phyloP scores from a whole-genome alignment of 2,329 filamentous ascomycete species.

The Albifimbria verrucaria region DNA sequence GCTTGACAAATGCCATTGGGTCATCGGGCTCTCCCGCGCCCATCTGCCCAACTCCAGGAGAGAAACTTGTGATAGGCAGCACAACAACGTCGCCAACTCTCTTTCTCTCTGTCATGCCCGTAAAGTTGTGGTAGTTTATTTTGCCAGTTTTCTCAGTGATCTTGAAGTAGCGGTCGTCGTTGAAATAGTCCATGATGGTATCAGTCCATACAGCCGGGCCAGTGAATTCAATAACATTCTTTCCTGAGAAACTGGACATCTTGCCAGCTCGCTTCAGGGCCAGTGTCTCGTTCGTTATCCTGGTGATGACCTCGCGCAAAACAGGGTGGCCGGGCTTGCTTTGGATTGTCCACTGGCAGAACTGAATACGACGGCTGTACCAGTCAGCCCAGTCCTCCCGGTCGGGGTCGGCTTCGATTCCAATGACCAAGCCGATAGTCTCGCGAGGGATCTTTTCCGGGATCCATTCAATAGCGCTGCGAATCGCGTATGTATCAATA shows the following conservation, averaged over 20 bases:
- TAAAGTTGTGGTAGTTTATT: constrained; percentile 86
- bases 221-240: constrained; percentile 87
- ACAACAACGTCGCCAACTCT: constrained; percentile 92
- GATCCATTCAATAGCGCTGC: constrained; percentile 83
- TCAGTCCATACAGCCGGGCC: constrained; percentile 96
- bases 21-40: constrained; percentile 83
- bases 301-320: constrained; percentile 79
- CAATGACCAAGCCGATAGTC: constrained; percentile 81
- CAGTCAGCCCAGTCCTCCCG: constrained; percentile 88
- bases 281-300: constrained; percentile 80
- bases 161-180: constrained; percentile 85
- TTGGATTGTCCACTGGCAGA: constrained; percentile 99
- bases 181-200: constrained; percentile 87
- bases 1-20: constrained; percentile 96
- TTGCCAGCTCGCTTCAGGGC: constrained; percentile 65
- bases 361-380: constrained; percentile 95
- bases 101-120: constrained; percentile 76
- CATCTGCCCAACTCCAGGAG: constrained; percentile 92
- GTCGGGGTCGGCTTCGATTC: constrained; percentile 95
- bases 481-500: constrained; percentile 86
- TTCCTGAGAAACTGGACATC: constrained; percentile 58
- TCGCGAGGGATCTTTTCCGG: constrained; percentile 72
- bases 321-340: constrained; percentile 91
- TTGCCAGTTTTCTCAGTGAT: constrained; percentile 66
- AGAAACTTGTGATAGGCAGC: constrained; percentile 95